Conservation (phyloP, 129 eudicot genomes). For the Flaveria linearis region DNA sequence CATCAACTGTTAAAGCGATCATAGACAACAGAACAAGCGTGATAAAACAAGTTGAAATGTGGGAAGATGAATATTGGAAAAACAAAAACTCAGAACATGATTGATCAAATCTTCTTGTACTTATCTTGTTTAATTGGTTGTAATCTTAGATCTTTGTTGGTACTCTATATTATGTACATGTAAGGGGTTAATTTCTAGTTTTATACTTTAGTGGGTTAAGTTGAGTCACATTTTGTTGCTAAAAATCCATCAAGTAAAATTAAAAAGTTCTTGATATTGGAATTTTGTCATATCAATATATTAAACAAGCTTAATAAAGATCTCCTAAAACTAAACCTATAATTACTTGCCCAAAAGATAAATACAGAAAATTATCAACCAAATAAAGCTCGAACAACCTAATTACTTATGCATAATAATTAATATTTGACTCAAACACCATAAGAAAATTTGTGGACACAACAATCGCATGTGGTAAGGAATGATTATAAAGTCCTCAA, state of each 20-base stretch:
- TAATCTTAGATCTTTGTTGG: neutral
- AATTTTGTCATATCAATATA: too few relatives aligned
- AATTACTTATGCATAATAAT: too few relatives aligned
- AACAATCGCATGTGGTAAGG: too few relatives aligned
- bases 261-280: too few relatives aligned
- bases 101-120: conserved; percentile 24
- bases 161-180: conserved; percentile 3
- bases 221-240: neutral
- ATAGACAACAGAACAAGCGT: conserved; percentile 42
- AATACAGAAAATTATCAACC: too few relatives aligned
- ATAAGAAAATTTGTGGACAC: too few relatives aligned
- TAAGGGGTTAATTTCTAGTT: neutral
- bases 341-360: too few relatives aligned
- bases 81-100: conserved; percentile 28
- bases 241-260: neutral
- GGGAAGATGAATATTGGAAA: conserved; percentile 76
- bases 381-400: too few relatives aligned
- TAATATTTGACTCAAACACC: too few relatives aligned
- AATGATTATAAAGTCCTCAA: too few relatives aligned
- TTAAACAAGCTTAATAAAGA: too few relatives aligned
- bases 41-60: conserved; percentile 63
- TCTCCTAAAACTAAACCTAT: too few relatives aligned
- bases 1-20: conserved; percentile 42
- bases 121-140: neutral
- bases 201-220: neutral